Evolutionary conservation across 257 asterid species (phyloP).

Genomic region (Sherardia arvensis): DNA sequence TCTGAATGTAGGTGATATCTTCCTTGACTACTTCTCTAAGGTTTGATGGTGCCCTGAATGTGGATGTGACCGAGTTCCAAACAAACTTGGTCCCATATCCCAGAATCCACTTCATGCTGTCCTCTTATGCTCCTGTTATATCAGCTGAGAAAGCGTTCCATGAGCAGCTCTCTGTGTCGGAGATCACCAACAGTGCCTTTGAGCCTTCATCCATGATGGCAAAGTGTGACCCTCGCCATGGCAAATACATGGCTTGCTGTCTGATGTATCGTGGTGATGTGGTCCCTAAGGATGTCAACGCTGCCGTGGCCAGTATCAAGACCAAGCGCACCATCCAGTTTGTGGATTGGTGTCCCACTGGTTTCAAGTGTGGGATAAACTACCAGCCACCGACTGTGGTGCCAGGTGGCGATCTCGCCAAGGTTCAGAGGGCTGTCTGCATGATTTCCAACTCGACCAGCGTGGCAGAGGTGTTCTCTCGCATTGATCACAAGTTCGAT

Average conservation of each 20-base stretch:
- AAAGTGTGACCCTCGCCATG: conserved; percentile 38
- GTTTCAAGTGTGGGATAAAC: conserved; percentile 38
- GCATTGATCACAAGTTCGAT: conserved; percentile 33
- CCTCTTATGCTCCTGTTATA: conserved; percentile 35
- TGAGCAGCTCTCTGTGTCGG: conserved; percentile 32
- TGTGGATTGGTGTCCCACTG: conserved; percentile 38
- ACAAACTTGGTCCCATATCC: conserved; percentile 39
- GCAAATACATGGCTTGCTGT: conserved; percentile 39
- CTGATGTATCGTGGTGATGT: conserved; percentile 40
- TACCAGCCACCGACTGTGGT: conserved; percentile 38
- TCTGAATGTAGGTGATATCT: conserved; percentile 26
- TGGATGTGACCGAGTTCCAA: conserved; percentile 36
- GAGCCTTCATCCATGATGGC: conserved; percentile 45
- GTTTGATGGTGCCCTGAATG: conserved; percentile 37
- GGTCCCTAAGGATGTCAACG: conserved; percentile 35
- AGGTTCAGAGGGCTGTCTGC: conserved; percentile 33
- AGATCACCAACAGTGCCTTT: conserved; percentile 35
- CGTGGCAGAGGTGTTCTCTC: conserved; percentile 36
- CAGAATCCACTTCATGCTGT: conserved; percentile 37
- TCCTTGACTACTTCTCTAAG: conserved; percentile 36
- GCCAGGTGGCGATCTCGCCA: conserved; percentile 36
- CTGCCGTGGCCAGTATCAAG: conserved; percentile 30
- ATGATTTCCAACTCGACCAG: conserved; percentile 40
- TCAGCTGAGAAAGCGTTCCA: conserved; percentile 34
- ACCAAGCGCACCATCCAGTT: conserved; percentile 37